Base-by-base conservation (phyloP, 768 basidiomycete species). In the Serendipita vermifera region DNA sequence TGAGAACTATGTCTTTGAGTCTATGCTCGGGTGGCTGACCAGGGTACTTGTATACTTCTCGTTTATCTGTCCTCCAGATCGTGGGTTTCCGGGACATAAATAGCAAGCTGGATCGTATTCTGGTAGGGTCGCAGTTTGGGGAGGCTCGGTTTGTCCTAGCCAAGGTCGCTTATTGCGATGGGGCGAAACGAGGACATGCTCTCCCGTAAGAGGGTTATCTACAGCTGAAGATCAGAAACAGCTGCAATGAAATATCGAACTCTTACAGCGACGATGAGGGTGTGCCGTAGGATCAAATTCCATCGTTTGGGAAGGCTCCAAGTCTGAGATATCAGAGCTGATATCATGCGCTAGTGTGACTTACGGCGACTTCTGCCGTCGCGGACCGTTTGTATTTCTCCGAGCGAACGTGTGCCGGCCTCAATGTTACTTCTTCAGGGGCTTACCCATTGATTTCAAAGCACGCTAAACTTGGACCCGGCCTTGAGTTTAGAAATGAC, bases 161-260 rank as follows among this genome's bases (percentile, higher is more conserved):
- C 92, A 96, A 13, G 92, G 92, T 17, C 92, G 80, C 63, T 87
- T 89, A 5, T 76, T 88, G 54, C 92, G 84, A 67, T 94, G 91
- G 0, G 91, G 88, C 35, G 89, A 91, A 33, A 91, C 85, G 32
- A 93, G 80, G 55, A 91, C 71, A 64, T 87, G 75, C 62, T 83
- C 83, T 58, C 79, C 76, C 0, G 78, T 81, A 57, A 93, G 76
- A 3, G 90, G 87, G 63, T 93, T 93, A 65, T 78, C 88, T 91
- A 63, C 13, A 41, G 56, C 29, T 51, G 58, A 33, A 58, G 33
- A 54, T 17, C 29, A 39, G 17, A 33, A 54, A 36, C 58, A 33
- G 29, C 36, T 51, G 31, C 33, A 59, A 60, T 11, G 33, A 26
- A 48, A 46, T 53, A 17, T 27, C 35, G 33, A 32, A 22, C 33